Conservation (phyloP, 83 land plant genomes). For the Diphasiastrum complanatum region DNA sequence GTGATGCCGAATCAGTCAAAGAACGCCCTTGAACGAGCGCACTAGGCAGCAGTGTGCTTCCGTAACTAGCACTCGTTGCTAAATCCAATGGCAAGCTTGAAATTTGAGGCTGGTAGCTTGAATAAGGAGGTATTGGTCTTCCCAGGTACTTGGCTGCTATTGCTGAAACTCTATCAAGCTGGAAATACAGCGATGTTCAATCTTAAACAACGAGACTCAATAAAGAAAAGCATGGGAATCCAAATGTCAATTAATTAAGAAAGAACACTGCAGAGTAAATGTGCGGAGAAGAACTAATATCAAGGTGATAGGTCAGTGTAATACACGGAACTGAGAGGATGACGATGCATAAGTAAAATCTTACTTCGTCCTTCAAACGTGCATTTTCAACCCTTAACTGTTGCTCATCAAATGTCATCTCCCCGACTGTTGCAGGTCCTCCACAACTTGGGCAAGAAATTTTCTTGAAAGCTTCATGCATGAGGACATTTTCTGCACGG, state of each 20-base stretch:
- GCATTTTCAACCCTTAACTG: conserved; percentile 70
- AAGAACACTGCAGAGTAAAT: neutral
- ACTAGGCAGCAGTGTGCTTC: conserved; percentile 31
- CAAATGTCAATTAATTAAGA: neutral
- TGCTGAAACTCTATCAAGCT: conserved; percentile 68
- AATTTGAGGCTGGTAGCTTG: conserved; percentile 9
- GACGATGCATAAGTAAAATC: neutral
- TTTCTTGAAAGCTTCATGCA: conserved; percentile 49
- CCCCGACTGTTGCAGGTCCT: conserved; percentile 55
- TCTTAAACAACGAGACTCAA: conserved; percentile 20
- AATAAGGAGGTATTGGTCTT: conserved; percentile 39
- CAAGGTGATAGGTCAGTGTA: too few species aligned
- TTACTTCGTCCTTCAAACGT: conserved; percentile 75
- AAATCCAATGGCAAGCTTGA: conserved; percentile 42
- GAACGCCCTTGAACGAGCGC: conserved; percentile 9
- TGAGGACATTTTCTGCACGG: conserved; percentile 54
- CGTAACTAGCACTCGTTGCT: conserved; percentile 23
- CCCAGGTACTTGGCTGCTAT: conserved; percentile 77
- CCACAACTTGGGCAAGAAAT: conserved; percentile 69
- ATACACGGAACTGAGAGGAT: too few species aligned
- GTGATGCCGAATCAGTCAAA: conserved; percentile 2
- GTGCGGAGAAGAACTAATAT: neutral
- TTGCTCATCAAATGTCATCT: conserved; percentile 63
- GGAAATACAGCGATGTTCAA: conserved; percentile 1
- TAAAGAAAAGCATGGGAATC: conserved; percentile 34